These are phyloP conservation scores for Lachancea fermentati DNA, from an alignment of 805 yeast genomes.

Conservation along the genomic window DNA sequence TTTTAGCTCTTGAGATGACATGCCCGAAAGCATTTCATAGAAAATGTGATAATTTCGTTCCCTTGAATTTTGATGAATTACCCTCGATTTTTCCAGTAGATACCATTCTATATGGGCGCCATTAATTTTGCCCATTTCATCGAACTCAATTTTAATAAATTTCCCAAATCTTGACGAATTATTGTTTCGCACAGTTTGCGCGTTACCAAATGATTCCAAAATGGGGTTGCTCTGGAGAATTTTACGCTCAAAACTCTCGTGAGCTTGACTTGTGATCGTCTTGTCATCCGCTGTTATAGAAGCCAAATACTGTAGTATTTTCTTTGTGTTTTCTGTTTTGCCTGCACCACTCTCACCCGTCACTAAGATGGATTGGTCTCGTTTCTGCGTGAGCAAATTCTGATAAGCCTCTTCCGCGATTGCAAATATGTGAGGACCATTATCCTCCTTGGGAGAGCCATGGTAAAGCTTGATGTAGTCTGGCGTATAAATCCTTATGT, in stretches of 20 bases:
- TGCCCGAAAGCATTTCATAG: constrained; percentile 77
- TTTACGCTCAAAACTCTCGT: constrained; percentile 64
- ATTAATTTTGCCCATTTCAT: constrained; percentile 53
- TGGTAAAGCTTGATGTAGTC: constrained; percentile 55
- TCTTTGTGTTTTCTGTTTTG: constrained; percentile 94
- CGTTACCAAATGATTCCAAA: constrained; percentile 92
- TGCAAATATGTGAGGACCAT: constrained; percentile 86
- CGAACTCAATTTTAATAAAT: constrained; percentile 81
- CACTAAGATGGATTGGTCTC: constrained; percentile 88
- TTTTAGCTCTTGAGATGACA: constrained; percentile 43
- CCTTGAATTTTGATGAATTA: constrained; percentile 60
- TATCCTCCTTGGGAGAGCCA: constrained; percentile 38
- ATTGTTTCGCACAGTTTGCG: constrained; percentile 89
- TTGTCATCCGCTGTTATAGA: constrained; percentile 49
- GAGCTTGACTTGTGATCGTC: constrained; percentile 11
- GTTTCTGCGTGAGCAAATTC: constrained; percentile 58
- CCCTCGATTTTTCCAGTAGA: constrained; percentile 87
- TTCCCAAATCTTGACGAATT: constrained; percentile 97
- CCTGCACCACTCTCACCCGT: constrained; percentile 99
- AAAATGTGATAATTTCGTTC: constrained; percentile 95
- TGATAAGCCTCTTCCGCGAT: constrained; percentile 82
- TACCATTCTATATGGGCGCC: constrained; percentile 97
- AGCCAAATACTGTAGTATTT: constrained; percentile 86
- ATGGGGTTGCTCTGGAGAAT: constrained; percentile 94
- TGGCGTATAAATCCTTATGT: constrained; percentile 62